phyloP scores from a whole-genome alignment of 331 rosid genomes.

The Dryas integrifolia region DNA sequence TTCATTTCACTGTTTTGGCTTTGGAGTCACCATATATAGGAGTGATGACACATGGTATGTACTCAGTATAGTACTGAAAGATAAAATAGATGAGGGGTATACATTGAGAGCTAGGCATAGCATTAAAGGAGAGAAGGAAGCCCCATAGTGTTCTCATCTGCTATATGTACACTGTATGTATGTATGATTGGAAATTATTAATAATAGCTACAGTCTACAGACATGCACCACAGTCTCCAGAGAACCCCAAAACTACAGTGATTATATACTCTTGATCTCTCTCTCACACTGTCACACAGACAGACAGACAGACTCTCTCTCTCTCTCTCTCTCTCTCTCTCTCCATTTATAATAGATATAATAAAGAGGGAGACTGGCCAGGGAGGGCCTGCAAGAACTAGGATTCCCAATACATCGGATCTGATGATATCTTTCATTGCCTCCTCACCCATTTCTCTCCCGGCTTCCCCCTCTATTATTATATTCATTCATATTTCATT shows the following conservation, averaged over 20 bases:
- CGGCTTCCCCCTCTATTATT: conserved; percentile 35
- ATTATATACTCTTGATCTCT: not conserved
- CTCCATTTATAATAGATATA: not conserved
- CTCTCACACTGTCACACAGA: no score
- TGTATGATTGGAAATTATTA: conserved; percentile 12
- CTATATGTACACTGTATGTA: not conserved
- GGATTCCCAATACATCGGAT: conserved; percentile 54
- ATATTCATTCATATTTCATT: conserved; percentile 17
- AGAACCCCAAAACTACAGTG: not conserved
- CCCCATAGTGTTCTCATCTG: conserved; percentile 42
- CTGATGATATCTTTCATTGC: conserved; percentile 42
- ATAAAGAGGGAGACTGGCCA: not conserved
- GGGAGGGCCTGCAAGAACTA: conserved; percentile 45
- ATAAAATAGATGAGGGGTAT: not conserved
- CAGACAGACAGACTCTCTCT: no score
- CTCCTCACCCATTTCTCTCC: conserved; percentile 28
- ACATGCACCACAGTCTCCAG: conserved; percentile 22
- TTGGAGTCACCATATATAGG: not conserved
- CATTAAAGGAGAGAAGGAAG: conserved; percentile 46
- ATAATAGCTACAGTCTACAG: conserved; percentile 20
- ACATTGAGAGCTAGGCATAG: conserved; percentile 6
- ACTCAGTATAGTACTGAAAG: not conserved
- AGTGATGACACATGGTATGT: not conserved
- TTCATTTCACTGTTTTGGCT: no score
- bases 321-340: conserved; percentile 8